phyloP scores from a whole-genome alignment of 2,329 filamentous ascomycete genomes.

The Colletotrichum echinochloae region DNA sequence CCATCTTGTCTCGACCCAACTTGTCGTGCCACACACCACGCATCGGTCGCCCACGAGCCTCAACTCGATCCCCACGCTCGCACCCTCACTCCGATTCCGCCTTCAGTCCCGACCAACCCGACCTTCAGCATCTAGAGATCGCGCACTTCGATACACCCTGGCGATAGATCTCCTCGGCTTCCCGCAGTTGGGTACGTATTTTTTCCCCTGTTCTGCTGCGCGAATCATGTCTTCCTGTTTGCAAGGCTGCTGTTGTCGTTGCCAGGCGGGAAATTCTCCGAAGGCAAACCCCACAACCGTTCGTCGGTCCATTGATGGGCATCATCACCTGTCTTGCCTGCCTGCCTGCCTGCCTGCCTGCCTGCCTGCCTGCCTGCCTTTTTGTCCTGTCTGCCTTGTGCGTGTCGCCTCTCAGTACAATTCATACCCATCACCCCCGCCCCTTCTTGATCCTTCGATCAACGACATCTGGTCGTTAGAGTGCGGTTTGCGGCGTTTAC shows the following conservation, averaged over 20 bases:
- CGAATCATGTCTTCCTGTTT: slow-evolving; percentile 24
- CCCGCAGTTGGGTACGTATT: slow-evolving; percentile 36
- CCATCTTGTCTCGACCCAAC: slow-evolving; percentile 8
- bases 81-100: slow-evolving; percentile 16
- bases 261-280: slow-evolving; percentile 28
- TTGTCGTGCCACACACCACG: neutral
- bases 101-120: slow-evolving; percentile 4
- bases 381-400: slow-evolving; percentile 7
- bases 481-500: slow-evolving; percentile 40
- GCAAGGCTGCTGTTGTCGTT: slow-evolving; percentile 30
- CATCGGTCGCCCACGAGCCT: slow-evolving; percentile 11
- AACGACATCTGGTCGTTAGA: neutral
- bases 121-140: slow-evolving; percentile 32
- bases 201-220: slow-evolving; percentile 17
- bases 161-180: slow-evolving; percentile 26
- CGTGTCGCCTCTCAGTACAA: slow-evolving; percentile 10
- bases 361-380: slow-evolving; percentile 16
- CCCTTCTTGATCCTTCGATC: neutral
- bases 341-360: slow-evolving; percentile 19
- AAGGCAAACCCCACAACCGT: slow-evolving; percentile 17
- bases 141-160: slow-evolving; percentile 34
- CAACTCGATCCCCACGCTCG: slow-evolving; percentile 1
- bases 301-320: slow-evolving; percentile 14
- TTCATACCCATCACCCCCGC: neutral
- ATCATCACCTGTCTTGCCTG: slow-evolving; percentile 20